Conservation (phyloP, 768 basidiomycete species). For the Collybiopsis confluens region DNA sequence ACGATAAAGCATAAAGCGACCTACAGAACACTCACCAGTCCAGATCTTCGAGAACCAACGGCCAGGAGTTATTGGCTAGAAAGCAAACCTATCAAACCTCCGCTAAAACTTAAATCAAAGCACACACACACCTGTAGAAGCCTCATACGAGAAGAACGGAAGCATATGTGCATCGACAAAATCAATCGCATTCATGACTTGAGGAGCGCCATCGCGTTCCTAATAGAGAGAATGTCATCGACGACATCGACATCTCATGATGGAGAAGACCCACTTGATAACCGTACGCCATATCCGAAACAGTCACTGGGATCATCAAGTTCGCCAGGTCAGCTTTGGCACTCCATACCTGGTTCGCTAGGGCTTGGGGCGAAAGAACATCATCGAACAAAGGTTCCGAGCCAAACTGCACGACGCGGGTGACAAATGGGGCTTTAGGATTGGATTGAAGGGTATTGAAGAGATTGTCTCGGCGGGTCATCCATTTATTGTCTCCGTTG, state of each 20-base stretch:
- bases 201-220: not conserved
- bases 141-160: slow-evolving; percentile 59
- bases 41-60: slow-evolving; percentile 52
- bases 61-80: slow-evolving; percentile 57
- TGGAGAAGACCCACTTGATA: slow-evolving; percentile 35
- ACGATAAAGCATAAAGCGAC: not conserved
- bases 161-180: slow-evolving; percentile 67
- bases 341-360: slow-evolving; percentile 46
- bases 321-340: slow-evolving; percentile 46
- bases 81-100: no score
- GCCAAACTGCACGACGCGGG: slow-evolving; percentile 64
- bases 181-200: slow-evolving; percentile 48
- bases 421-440: slow-evolving; percentile 59
- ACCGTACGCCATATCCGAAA: slow-evolving; percentile 57
- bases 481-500: slow-evolving; percentile 46
- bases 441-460: slow-evolving; percentile 52
- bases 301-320: slow-evolving; percentile 63
- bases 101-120: no score
- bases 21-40: slow-evolving; percentile 35
- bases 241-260: not conserved
- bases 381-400: slow-evolving; percentile 65
- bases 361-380: slow-evolving; percentile 43
- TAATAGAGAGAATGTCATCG: not conserved
- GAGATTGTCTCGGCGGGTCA: slow-evolving; percentile 47
- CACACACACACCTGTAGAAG: slow-evolving; percentile 44